Evolutionary conservation across 495 filamentous ascomycete genomes (phyloP), one percentile per base, ranked within the genome.

Genomic region (Aspergillus kassunensis): DNA sequence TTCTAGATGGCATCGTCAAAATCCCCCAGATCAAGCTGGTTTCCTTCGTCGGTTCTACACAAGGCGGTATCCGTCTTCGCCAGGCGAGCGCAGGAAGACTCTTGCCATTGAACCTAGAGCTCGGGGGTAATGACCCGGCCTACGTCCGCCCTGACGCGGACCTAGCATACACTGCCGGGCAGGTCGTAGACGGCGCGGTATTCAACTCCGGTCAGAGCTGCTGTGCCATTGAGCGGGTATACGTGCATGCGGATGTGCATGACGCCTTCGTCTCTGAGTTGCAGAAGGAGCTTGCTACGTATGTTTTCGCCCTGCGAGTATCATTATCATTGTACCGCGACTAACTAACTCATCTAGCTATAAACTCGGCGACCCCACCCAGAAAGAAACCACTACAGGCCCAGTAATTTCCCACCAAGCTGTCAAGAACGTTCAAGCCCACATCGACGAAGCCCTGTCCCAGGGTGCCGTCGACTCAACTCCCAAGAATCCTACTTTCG

Each of bases 141-240:
- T 96, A 96, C 58, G 80, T 97, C 23, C 79, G 91, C 41, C 74
- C 76, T 12, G 93, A 97, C 62, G 90, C 92, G 0, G 90, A 97
- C 60, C 68, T 96, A 15, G 79, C 82, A 43, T 93, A 90, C 84
- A 92, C 87, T 0, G 92, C 92, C 1, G 90, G 88, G 61, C 88
- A 96, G 69, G 87, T 97, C 50, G 90, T 97, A 16, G 92, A 97
- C 59, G 92, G 92, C 4, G 90, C 91, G 3, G 75, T 98, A 33
- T 98, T 97, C 76, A 98, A 97, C 70, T 95, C 89, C 25, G 93
- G 93, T 18, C 93, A 98, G 68, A 96, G 90, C 60, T 98, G 93
- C 74, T 97, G 93, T 69, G 84, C 87, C 6, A 79, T 97, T 43
- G 93, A 97, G 72, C 79, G 93, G 21, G 83, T 98, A 6, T 97